These are phyloP conservation scores for Arthrobotrys sinensis DNA, from an alignment of 2,329 filamentous ascomycete genomes.

Conservation along the genomic window DNA sequence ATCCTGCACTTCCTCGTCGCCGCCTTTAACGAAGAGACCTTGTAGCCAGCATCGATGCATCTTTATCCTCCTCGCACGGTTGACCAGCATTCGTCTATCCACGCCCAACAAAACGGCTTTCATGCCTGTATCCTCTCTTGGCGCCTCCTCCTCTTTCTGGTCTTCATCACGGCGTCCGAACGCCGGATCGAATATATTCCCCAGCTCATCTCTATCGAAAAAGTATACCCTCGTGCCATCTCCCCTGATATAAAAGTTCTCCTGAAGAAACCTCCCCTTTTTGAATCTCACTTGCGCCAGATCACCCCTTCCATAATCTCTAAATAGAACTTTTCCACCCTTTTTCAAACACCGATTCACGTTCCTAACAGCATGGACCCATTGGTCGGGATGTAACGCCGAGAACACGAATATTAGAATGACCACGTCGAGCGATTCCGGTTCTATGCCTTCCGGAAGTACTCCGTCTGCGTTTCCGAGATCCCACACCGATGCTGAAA, in stretches of 20 bases:
- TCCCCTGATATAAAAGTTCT: constrained; percentile 97
- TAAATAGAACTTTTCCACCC: constrained; percentile 92
- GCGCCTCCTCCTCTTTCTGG: constrained; percentile 27
- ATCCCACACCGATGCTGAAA: constrained; percentile 80
- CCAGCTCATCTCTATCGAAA: constrained; percentile 88
- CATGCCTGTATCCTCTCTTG: constrained; percentile 61
- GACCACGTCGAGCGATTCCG: constrained; percentile 89
- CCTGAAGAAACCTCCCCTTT: constrained; percentile 91
- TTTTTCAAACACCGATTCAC: constrained; percentile 87
- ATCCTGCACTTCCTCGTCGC: constrained; percentile 46
- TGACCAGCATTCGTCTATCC: constrained; percentile 91
- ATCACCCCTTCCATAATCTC: constrained; percentile 96
- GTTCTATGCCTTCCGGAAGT: constrained; percentile 82
- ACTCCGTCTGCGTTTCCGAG: constrained; percentile 69
- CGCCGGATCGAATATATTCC: constrained; percentile 71
- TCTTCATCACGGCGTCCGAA: constrained; percentile 37
- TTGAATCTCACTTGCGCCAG: constrained; percentile 97
- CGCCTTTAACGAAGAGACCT: constrained; percentile 80
- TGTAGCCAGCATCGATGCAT: constrained; percentile 99
- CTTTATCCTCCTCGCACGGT: constrained; percentile 89
- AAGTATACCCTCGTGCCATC: constrained; percentile 98
- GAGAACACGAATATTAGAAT: constrained; percentile 98
- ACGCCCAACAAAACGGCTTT: constrained; percentile 79
- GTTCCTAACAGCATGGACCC: constrained; percentile 85
- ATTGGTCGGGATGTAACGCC: constrained; percentile 86